Base-by-base conservation (phyloP, 345 rosid genomes). In the Cardiospermum halicacabum region DNA sequence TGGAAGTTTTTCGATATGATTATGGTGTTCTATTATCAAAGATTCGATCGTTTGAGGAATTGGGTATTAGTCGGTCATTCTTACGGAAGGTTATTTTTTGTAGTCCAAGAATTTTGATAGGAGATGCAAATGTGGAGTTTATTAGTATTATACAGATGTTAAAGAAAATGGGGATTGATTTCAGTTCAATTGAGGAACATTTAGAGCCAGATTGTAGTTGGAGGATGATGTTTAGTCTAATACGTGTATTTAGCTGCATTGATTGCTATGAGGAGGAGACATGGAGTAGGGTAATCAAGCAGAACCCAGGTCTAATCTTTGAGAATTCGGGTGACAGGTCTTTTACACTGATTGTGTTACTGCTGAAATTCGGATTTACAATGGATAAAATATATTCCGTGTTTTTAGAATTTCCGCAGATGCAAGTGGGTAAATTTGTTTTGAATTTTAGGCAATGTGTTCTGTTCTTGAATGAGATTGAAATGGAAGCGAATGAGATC, bases 41-140 rank as follows among this genome's bases (percentile, higher is more conserved):
- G 70, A 77, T 88, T 71, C 55, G 24, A 66, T 86, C 75, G 65
- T 88, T 81, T 58, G 87, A 83, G 72, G 72, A 77, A 37, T 66
- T 93, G 65, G 98, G 87, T 76, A 80, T 90, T 62, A 65, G 77
- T 37, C 75, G 69, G 65, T 58, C 73, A 68, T 50, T 69, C 55
- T 62, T 85, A 27, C 56, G 66, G 22, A 85, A 80, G 77, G 58
- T 76, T 69, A 72, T 86, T 47, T 80, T 69, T 60, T 75, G 74
- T 66, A 76, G 77, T 74, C 98, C 98, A 2, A 39, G 26, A 60
- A 66, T 90, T 70, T 77, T 93, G 71, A 70, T 75, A 36, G 90
- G 96, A 47, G 79, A 72, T 60, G 67, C 65, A 26, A 75, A 84
- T 77, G 24, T 19, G 40, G 82, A 85, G 7, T 84, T 93, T 36